Evolutionary conservation across 2,329 filamentous ascomycete genomes (phyloP), one percentile per base, ranked within the genome.

Genomic region (Ceratocystiopsis sp.): DNA sequence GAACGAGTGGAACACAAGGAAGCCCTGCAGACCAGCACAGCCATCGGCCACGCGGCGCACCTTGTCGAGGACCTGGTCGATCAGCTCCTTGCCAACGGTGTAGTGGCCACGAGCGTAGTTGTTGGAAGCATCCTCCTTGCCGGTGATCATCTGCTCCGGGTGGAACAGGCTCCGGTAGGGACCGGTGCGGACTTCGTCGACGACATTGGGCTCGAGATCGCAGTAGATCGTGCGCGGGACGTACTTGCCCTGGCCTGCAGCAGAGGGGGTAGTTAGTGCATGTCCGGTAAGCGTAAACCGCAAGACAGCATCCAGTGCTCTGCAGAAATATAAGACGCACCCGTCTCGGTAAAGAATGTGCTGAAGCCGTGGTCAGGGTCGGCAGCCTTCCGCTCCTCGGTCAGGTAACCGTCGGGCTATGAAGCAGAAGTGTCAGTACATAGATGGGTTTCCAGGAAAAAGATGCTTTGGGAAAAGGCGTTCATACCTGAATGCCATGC

Each of bases 71-170:
- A 96, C 91, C 64, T 87, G 80, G 65, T 98, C 91, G 57, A 96
- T 95, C 66, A 98, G 78, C 75, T 98, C 91, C 78, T 96, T 96
- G 64, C 91, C 91, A 57, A 96, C 87, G 51, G 91, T 98, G 77
- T 98, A 98, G 75, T 98, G 91, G 55, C 91, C 91, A 76, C 91
- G 89, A 57, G 91, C 91, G 62, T 96, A 96, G 80, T 98, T 98
- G 83, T 98, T 98, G 55, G 89, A 95, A 54, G 91, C 91, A 79
- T 96, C 91, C 76, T 96, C 91, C 80, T 96, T 96, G 69, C 91
- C 91, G 52, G 85, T 94, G 68, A 98, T 95, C 89, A 98, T 94
- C 71, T 93, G 83, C 71, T 96, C 91, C 47, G 91, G 91, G 73
- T 96, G 91, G 79, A 96, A 96, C 52, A 98, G 81, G 61, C 76